Evolutionary conservation across 2,329 filamentous ascomycete genomes (phyloP).

Genomic region (Juglanconis oblonga): DNA sequence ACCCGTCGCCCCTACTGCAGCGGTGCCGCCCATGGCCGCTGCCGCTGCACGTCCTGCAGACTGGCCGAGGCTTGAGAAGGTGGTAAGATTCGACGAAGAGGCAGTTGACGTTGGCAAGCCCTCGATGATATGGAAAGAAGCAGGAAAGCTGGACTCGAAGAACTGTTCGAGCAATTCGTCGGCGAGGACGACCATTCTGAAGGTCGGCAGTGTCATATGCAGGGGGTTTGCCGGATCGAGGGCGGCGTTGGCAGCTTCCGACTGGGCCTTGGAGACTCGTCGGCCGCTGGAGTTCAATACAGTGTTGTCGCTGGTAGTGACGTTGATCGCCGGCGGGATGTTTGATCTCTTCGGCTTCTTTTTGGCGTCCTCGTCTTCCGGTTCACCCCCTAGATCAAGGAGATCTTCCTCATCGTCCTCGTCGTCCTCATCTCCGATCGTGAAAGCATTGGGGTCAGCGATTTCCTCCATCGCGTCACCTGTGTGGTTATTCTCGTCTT

Average conservation of each 20-base stretch:
- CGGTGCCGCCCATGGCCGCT: slow-evolving; percentile 37
- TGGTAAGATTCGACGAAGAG: slow-evolving; percentile 72
- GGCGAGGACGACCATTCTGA: slow-evolving; percentile 96
- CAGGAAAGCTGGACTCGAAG: slow-evolving; percentile 92
- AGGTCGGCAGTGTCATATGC: slow-evolving; percentile 93
- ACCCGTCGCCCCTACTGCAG: slow-evolving; percentile 50
- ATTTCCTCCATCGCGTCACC: slow-evolving; percentile 27
- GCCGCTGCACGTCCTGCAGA: slow-evolving; percentile 43
- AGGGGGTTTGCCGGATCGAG: slow-evolving; percentile 90
- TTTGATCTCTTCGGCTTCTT: slow-evolving; percentile 17
- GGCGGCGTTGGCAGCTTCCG: slow-evolving; percentile 80
- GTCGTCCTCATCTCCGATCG: slow-evolving; percentile 65
- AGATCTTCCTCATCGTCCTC: slow-evolving; percentile 54
- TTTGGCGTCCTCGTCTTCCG: slow-evolving; percentile 32
- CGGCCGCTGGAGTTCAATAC: slow-evolving; percentile 28
- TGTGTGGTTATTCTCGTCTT: slow-evolving; percentile 27
- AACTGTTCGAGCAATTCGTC: slow-evolving; percentile 96
- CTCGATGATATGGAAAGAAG: slow-evolving; percentile 85
- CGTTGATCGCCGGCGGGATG: slow-evolving; percentile 24
- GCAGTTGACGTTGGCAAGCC: slow-evolving; percentile 40
- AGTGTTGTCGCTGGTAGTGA: slow-evolving; percentile 19
- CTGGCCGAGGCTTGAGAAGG: slow-evolving; percentile 72
- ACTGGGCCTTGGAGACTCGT: slow-evolving; percentile 60
- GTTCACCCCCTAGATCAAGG: slow-evolving; percentile 51
- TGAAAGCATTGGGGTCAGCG: slow-evolving; percentile 55